Conservation (phyloP, 1,284 basidiomycete species). For the Trichosporon asahii region DNA sequence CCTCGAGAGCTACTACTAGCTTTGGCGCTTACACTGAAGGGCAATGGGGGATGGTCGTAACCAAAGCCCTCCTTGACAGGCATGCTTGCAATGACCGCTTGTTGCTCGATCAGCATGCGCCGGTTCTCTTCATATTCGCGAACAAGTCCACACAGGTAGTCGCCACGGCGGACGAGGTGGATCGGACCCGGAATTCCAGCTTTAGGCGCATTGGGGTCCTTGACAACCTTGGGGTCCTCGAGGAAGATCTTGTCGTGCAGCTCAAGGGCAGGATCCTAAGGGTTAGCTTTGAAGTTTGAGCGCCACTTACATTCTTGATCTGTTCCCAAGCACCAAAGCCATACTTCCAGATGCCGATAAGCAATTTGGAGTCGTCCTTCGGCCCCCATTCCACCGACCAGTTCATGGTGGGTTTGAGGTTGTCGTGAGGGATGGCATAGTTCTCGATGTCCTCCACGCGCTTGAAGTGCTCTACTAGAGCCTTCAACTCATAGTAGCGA, state of each 20-base stretch:
- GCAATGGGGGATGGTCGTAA: conserved; percentile 37
- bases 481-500: conserved; percentile 81
- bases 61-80: conserved; percentile 48
- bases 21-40: background rate
- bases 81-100: conserved; percentile 57
- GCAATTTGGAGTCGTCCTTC: conserved; percentile 86
- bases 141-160: conserved; percentile 81
- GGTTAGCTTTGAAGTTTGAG: conserved; percentile 12
- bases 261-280: conserved; percentile 72
- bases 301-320: conserved; percentile 56
- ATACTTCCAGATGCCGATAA: conserved; percentile 88
- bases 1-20: conserved; percentile 26
- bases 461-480: conserved; percentile 77
- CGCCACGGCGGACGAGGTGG: conserved; percentile 92
- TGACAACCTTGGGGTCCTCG: conserved; percentile 79
- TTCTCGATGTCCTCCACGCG: conserved; percentile 64
- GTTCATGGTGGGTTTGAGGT: conserved; percentile 86
- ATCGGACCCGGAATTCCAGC: conserved; percentile 82
- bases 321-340: conserved; percentile 97
- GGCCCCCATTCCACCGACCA: conserved; percentile 96
- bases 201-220: conserved; percentile 41
- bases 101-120: conserved; percentile 59
- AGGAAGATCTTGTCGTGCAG: conserved; percentile 94
- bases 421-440: conserved; percentile 86
- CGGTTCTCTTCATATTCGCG: conserved; percentile 91